phyloP scores from a whole-genome alignment of 148 eudicot genomes.

The Chenopodium berlandieri region DNA sequence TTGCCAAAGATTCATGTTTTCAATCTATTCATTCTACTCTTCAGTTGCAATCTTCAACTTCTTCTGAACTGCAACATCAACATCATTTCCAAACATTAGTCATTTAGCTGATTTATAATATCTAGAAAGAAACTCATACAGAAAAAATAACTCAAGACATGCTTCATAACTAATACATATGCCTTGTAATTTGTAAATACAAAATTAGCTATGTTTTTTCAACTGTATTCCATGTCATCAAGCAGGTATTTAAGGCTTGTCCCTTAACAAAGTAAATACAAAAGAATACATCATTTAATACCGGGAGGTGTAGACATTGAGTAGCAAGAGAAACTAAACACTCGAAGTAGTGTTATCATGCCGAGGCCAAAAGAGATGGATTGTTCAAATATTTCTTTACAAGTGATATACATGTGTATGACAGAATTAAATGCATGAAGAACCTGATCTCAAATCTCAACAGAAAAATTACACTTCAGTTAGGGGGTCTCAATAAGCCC shows the following conservation, averaged over 20 bases:
- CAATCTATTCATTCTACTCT: too few species aligned
- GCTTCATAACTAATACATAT: neutral
- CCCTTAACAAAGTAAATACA: neutral
- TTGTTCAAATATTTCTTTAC: slow-evolving; percentile 4
- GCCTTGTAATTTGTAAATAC: too few species aligned
- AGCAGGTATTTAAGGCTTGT: neutral
- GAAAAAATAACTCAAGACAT: neutral
- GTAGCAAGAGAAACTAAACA: neutral
- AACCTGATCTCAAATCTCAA: too few species aligned
- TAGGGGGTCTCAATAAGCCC: too few species aligned
- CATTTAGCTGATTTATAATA: neutral
- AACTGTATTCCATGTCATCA: neutral
- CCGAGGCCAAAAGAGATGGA: neutral
- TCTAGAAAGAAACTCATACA: neutral
- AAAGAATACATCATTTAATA: neutral
- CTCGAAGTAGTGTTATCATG: slow-evolving; percentile 1
- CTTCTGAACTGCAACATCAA: too few species aligned
- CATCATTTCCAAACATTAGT: too few species aligned
- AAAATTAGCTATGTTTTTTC: neutral
- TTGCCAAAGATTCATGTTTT: too few species aligned
- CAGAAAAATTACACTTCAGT: too few species aligned
- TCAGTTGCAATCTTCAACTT: too few species aligned
- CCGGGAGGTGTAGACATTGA: neutral
- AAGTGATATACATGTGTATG: neutral
- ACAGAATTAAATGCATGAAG: neutral